A percentile compares a stretch with the other conserved stretches of the same genome.
phyloP scores from a whole-genome alignment of 208 protist species.

The Crithidia bombi region DNA sequence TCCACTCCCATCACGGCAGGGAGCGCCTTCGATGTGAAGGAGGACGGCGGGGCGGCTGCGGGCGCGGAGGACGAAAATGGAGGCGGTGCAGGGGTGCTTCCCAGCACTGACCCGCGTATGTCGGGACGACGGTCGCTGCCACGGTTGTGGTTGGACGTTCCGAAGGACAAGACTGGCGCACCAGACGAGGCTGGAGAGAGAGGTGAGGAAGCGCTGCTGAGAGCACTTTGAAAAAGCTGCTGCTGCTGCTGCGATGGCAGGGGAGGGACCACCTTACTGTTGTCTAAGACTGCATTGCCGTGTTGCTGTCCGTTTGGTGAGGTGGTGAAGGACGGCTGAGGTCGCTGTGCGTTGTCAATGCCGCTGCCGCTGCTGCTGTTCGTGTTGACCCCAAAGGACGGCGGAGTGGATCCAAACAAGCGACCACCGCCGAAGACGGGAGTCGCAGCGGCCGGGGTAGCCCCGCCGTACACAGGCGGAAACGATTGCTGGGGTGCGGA shows the following conservation, averaged over 20 bases:
- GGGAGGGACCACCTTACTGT: too few species aligned
- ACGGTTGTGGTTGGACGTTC: too few species aligned
- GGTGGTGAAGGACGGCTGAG: not conserved
- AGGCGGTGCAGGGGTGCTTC: too few species aligned
- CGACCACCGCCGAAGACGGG: conserved; percentile 12
- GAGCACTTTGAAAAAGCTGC: too few species aligned
- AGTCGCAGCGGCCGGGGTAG: not conserved
- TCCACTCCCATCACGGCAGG: conserved; percentile 7
- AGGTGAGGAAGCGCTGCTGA: too few species aligned
- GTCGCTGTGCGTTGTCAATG: too few species aligned
- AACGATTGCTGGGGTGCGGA: not conserved
- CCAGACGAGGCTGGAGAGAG: too few species aligned
- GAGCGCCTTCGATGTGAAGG: not conserved
- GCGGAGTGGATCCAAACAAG: not conserved
- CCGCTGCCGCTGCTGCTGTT: not conserved
- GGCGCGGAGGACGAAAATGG: not conserved
- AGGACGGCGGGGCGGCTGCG: not conserved
- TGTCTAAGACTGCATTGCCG: too few species aligned
- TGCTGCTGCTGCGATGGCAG: too few species aligned
- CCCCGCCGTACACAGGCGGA: not conserved
- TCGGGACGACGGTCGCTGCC: too few species aligned
- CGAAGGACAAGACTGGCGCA: too few species aligned
- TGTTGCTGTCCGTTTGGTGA: too few species aligned
- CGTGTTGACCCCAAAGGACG: not conserved
- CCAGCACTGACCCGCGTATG: not conserved